These are phyloP conservation scores for Pseudoperonospora humuli DNA, from an alignment of 352 stramenopile species.

Conservation along the genomic window DNA sequence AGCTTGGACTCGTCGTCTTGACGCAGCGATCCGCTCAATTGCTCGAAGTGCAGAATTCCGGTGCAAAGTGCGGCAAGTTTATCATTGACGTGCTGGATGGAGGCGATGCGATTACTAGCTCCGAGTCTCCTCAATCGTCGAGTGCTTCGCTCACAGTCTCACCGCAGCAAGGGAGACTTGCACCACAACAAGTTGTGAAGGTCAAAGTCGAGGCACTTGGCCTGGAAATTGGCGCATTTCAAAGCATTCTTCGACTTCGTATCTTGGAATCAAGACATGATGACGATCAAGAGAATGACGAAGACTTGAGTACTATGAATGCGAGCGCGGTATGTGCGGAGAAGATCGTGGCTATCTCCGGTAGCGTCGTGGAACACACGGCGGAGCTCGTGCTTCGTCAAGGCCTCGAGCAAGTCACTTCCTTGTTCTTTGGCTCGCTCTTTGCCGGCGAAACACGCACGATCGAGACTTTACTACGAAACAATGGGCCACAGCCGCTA, in stretches of 20 bases:
- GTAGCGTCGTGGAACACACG: slow-evolving; percentile 75
- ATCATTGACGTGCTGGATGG: slow-evolving; percentile 42
- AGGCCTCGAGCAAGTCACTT: slow-evolving; percentile 35
- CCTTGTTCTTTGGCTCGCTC: slow-evolving; percentile 62
- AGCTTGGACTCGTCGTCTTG: slow-evolving; percentile 62
- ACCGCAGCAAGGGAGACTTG: slow-evolving; percentile 26
- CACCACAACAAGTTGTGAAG: slow-evolving; percentile 24
- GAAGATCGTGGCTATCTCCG: slow-evolving; percentile 76
- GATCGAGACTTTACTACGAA: too few species aligned
- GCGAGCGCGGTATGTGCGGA: slow-evolving; percentile 21
- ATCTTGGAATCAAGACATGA: slow-evolving; percentile 23
- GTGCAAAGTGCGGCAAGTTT: slow-evolving; percentile 27
- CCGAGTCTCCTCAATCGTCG: not conserved
- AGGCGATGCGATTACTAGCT: slow-evolving; percentile 2
- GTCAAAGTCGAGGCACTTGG: slow-evolving; percentile 45
- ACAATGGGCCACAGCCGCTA: slow-evolving; percentile 70
- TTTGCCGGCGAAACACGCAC: slow-evolving; percentile 56
- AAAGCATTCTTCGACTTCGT: slow-evolving; percentile 33
- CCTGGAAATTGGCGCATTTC: slow-evolving; percentile 30
- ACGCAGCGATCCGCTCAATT: slow-evolving; percentile 42
- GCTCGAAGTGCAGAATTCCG: slow-evolving; percentile 34
- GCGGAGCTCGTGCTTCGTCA: slow-evolving; percentile 67
- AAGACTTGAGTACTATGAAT: too few species aligned
- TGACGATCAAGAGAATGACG: too few species aligned
- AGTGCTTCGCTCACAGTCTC: slow-evolving; percentile 20